A percentile compares a stretch with the other conserved stretches of the same genome.
These are phyloP conservation scores for Populus tremula DNA, from an alignment of 345 rosid species.

Conservation along the genomic window DNA sequence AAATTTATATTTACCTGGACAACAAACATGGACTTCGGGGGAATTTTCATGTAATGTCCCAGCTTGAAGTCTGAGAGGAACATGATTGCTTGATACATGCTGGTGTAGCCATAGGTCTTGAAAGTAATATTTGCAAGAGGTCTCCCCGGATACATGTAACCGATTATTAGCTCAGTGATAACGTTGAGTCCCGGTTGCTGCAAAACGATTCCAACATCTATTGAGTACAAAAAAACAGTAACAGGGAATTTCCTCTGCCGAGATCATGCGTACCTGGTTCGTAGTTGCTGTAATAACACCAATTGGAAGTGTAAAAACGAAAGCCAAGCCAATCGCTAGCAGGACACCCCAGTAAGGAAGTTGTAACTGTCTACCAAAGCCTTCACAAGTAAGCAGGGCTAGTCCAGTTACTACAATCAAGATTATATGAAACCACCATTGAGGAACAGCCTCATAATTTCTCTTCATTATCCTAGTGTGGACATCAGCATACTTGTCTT, in stretches of 20 bases:
- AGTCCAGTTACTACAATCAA: conserved; percentile 28
- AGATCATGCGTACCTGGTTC: conserved; percentile 42
- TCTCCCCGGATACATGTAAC: conserved; percentile 54
- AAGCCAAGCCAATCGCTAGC: conserved; percentile 35
- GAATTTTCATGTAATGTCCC: conserved; percentile 62
- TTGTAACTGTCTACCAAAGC: conserved; percentile 42
- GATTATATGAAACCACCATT: conserved; percentile 48
- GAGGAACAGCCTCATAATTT: conserved; percentile 45
- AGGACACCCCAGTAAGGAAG: conserved; percentile 64
- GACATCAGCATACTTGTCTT: conserved; percentile 45
- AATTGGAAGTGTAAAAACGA: conserved; percentile 46
- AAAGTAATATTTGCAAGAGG: conserved; percentile 53
- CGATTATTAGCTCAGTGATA: conserved; percentile 49
- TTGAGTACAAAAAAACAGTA: too few relatives aligned
- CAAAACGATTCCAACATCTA: conserved; percentile 1
- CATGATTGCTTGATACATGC: conserved; percentile 43
- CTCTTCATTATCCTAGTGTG: conserved; percentile 75
- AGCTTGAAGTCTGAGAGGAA: conserved; percentile 55
- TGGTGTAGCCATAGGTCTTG: conserved; percentile 46
- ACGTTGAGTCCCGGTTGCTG: conserved; percentile 51
- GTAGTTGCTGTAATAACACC: conserved; percentile 62
- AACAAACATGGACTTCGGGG: conserved; percentile 54
- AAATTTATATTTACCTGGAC: conserved; percentile 38
- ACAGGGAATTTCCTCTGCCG: neutral
- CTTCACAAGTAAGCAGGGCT: conserved; percentile 43